phyloP scores from a whole-genome alignment of 768 basidiomycete species.

The Chalciporus sphaerocephalus region DNA sequence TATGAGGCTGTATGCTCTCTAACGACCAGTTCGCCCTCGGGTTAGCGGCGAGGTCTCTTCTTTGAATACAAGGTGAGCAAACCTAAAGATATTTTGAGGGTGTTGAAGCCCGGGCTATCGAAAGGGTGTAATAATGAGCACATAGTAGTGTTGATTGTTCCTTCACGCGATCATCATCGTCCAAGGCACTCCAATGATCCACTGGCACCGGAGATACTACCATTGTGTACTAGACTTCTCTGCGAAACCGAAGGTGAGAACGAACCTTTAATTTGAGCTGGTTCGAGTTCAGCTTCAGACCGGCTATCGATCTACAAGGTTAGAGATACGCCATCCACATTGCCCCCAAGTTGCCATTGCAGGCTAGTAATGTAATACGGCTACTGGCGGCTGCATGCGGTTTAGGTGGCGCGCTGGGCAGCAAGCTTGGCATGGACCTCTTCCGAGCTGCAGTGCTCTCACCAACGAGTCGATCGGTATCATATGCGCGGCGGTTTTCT shows the following conservation, averaged over 20 bases:
- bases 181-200: no score
- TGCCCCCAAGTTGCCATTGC: not conserved
- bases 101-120: no score
- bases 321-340: not conserved
- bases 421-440: not conserved
- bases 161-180: no score
- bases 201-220: no score
- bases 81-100: no score
- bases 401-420: not conserved
- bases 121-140: no score
- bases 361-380: not conserved
- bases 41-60: not conserved
- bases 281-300: not conserved
- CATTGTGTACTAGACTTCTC: no score
- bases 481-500: not conserved
- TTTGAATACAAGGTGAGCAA: not conserved
- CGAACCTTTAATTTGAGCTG: not conserved
- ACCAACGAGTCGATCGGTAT: not conserved
- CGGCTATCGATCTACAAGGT: not conserved
- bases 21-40: not conserved
- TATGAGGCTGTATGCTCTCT: not conserved
- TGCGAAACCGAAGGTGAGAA: no score
- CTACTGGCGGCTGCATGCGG: not conserved
- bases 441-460: conserved; percentile 1
- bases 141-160: no score